A percentile compares a stretch with the other conserved stretches of the same genome.
Conservation (phyloP, 2,329 filamentous ascomycete genomes). For the Fusarium beomiforme region DNA sequence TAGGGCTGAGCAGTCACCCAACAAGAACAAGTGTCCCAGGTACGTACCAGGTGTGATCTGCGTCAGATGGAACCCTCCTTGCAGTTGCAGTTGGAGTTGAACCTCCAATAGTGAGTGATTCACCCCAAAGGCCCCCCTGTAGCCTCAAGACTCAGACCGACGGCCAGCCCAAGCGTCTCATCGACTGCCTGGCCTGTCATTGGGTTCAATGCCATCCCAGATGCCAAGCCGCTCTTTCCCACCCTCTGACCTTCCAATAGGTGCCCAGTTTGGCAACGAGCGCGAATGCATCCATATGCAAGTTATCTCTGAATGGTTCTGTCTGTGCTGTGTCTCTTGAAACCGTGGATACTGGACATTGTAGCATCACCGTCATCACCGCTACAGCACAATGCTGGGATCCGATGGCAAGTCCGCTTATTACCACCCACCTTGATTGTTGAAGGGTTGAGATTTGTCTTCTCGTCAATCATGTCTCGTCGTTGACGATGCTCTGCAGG, state of each 20-base stretch:
- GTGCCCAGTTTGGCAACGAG: slow-evolving; percentile 41
- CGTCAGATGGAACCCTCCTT: slow-evolving; percentile 22
- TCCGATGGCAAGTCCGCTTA: slow-evolving; percentile 3
- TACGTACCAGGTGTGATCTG: slow-evolving; percentile 16
- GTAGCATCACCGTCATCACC: slow-evolving; percentile 37
- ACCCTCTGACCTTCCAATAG: slow-evolving; percentile 3
- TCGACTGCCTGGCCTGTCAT: neutral
- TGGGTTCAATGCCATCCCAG: slow-evolving; percentile 4
- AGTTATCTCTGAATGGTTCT: neutral
- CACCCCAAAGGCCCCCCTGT: slow-evolving; percentile 12
- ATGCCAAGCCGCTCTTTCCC: slow-evolving; percentile 24
- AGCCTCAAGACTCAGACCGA: slow-evolving; percentile 27
- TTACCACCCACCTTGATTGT: slow-evolving; percentile 10
- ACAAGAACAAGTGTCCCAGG: neutral
- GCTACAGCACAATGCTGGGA: neutral
- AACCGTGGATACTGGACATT: neutral
- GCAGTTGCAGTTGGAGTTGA: neutral
- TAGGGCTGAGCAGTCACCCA: slow-evolving; percentile 44
- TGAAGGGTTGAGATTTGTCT: neutral
- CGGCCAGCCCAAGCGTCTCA: slow-evolving; percentile 18
- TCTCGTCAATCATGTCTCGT: slow-evolving; percentile 7
- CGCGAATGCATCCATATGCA: slow-evolving; percentile 37
- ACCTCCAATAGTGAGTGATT: neutral
- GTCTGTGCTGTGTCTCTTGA: slow-evolving; percentile 1
- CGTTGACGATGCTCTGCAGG: neutral